Evolutionary conservation across 2,329 filamentous ascomycete species (phyloP).

Genomic region (Basipetospora sp.): DNA sequence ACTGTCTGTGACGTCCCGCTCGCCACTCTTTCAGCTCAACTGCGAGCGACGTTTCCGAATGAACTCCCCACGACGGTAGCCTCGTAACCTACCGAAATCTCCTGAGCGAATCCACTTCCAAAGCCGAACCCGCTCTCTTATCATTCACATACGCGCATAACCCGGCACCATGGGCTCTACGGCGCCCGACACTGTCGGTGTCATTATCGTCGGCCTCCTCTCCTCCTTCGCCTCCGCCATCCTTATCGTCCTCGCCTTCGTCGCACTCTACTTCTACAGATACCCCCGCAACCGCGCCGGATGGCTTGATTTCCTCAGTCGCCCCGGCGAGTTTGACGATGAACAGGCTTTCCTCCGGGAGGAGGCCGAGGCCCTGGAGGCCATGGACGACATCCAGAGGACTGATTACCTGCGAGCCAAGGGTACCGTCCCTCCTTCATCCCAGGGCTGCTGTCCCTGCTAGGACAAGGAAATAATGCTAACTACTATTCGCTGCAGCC

Average conservation of each 20-base stretch:
- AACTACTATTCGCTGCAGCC: conserved; percentile 36
- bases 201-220: conserved; percentile 65
- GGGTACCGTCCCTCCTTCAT: conserved; percentile 38
- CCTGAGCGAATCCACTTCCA: too few relatives aligned
- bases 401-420: conserved; percentile 89
- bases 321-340: conserved; percentile 93
- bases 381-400: conserved; percentile 85
- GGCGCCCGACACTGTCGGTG: conserved; percentile 8
- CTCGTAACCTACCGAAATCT: too few relatives aligned
- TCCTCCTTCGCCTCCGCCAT: conserved; percentile 76
- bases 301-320: conserved; percentile 68
- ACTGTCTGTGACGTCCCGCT: too few relatives aligned
- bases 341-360: conserved; percentile 88
- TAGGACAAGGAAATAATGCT: conserved; percentile 7
- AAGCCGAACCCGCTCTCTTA: too few relatives aligned
- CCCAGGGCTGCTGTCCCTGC: neutral
- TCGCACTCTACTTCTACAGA: conserved; percentile 58
- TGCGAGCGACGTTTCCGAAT: too few relatives aligned
- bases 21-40: too few relatives aligned
- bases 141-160: too few relatives aligned
- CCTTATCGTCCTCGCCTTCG: conserved; percentile 45
- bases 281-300: conserved; percentile 5
- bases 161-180: conserved; percentile 7
- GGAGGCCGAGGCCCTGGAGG: conserved; percentile 85
- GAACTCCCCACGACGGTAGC: too few relatives aligned